Evolutionary conservation across 257 asterid genomes (phyloP).

Genomic region (Leonotis leonurus): DNA sequence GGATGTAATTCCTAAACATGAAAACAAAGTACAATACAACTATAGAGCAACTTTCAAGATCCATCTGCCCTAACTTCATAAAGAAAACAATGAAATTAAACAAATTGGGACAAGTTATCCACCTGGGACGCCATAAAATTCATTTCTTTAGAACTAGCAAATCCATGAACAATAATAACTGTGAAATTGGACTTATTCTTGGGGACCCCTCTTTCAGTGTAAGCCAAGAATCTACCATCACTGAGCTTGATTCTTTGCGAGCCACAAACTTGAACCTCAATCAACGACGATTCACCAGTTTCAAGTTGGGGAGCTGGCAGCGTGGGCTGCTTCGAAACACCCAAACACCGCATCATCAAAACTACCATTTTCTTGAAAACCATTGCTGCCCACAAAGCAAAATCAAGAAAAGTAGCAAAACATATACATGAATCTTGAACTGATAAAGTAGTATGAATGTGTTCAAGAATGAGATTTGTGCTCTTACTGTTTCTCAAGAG

Average conservation of each 20-base stretch:
- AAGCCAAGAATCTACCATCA: constrained; percentile 86
- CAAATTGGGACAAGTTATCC: constrained; percentile 3
- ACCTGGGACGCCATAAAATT: constrained; percentile 77
- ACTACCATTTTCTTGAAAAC: constrained; percentile 55
- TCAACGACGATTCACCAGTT: constrained; percentile 25
- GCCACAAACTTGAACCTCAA: constrained; percentile 20
- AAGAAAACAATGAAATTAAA: not conserved
- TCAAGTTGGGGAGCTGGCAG: constrained; percentile 35
- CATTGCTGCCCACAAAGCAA: constrained; percentile 33
- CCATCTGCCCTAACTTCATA: not conserved
- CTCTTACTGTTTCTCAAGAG: not conserved
- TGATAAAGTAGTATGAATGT: too few relatives aligned
- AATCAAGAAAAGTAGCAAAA: not conserved
- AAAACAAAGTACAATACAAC: not conserved
- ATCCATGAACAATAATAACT: constrained; percentile 77
- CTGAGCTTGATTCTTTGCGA: constrained; percentile 49
- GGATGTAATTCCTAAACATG: not conserved
- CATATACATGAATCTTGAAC: too few relatives aligned
- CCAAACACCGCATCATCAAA: constrained; percentile 79
- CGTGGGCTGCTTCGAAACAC: constrained; percentile 51
- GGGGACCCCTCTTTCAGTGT: constrained; percentile 77
- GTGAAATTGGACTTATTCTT: constrained; percentile 50
- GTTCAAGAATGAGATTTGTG: not conserved
- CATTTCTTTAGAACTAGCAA: constrained; percentile 87
- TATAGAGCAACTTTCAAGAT: not conserved